Base-by-base conservation (phyloP, 2,329 filamentous ascomycete species). In the Cylindrodendrum hubeiense region DNA sequence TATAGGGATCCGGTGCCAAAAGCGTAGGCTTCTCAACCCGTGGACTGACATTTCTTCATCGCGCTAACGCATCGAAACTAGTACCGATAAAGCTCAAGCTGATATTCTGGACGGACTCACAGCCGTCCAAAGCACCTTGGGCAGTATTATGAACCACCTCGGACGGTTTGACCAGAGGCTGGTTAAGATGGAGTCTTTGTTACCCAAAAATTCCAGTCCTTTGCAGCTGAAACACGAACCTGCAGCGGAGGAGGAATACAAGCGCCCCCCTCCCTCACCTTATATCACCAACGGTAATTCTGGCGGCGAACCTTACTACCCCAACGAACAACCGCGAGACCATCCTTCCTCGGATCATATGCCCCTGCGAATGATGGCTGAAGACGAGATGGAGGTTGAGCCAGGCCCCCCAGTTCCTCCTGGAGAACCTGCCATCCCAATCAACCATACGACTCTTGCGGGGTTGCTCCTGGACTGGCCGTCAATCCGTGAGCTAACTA, bases 1-100 rank as follows among this genome's bases (percentile, higher is more conserved):
- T 98, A 98, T 79, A 90, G 95, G 70, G 95, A 98, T 75, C 92
- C 96, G 6, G 92, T 94, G 22, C 94, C 94, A 17, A 96, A 97
- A 76, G 95, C 97, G 93, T 97, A 85, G 78, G 91, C 84, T 41
- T 55, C 39, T 34, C 12, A 17, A 24, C 8, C 7, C 3, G 2
- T 26, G 12, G 41, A 50, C 19, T 47, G 47, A 26, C 3, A 34
- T 9, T 9, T 19, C 30, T n/a, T 3, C 3, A 17, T 9, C 15
- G 24, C 12, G 51, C 70, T 71, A 59, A 74, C 47, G 65, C 39
- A 30, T 15, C 39, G 26, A 13, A 19, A 47, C 21, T 61, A 88
- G 86, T 60, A 84, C 87, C 68, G 89, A 91, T 74, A 91, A 90
- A 76, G 84, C 86, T 3, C 83, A 87, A 17, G 81, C 85, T 8